These are phyloP conservation scores for Thermothielavioides terrestris DNA, from an alignment of 495 filamentous ascomycete genomes.

Conservation along the genomic window DNA sequence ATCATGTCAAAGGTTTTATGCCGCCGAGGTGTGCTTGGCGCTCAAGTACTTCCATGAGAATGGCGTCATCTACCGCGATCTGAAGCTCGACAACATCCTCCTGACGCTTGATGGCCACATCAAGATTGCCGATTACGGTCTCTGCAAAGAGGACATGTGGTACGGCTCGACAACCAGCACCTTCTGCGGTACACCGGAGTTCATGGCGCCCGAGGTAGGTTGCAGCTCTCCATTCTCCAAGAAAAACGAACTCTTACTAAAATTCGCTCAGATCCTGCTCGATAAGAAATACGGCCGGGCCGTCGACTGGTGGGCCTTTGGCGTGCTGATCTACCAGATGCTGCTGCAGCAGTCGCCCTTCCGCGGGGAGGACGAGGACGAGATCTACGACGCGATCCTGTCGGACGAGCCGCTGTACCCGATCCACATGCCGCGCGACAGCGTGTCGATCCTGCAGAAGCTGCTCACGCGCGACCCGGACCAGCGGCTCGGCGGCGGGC, in stretches of 20 bases:
- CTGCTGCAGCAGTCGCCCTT: slow-evolving; percentile 97
- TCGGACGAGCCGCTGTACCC: slow-evolving; percentile 97
- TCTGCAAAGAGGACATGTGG: slow-evolving; percentile 99
- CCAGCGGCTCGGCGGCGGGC: slow-evolving; percentile 81
- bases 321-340: slow-evolving; percentile 99
- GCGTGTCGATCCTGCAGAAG: slow-evolving; percentile 96
- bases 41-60: slow-evolving; percentile 99
- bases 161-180: slow-evolving; percentile 94
- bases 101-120: slow-evolving; percentile 95
- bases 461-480: slow-evolving; percentile 93
- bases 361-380: slow-evolving; percentile 97
- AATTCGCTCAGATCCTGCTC: slow-evolving; percentile 66
- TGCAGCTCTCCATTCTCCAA: no score
- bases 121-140: slow-evolving; percentile 96
- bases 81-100: slow-evolving; percentile 98
- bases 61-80: slow-evolving; percentile 97
- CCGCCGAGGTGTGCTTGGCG: slow-evolving; percentile 91
- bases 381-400: slow-evolving; percentile 99
- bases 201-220: slow-evolving; percentile 95
- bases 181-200: slow-evolving; percentile 98
- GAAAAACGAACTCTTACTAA: no score
- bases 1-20: slow-evolving; percentile 67
- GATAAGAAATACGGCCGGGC: slow-evolving; percentile 98
- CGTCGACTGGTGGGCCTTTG: slow-evolving; percentile 99
- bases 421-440: slow-evolving; percentile 98